These are phyloP conservation scores for Candida stauntonica DNA, from an alignment of 805 yeast species.

Conservation along the genomic window DNA sequence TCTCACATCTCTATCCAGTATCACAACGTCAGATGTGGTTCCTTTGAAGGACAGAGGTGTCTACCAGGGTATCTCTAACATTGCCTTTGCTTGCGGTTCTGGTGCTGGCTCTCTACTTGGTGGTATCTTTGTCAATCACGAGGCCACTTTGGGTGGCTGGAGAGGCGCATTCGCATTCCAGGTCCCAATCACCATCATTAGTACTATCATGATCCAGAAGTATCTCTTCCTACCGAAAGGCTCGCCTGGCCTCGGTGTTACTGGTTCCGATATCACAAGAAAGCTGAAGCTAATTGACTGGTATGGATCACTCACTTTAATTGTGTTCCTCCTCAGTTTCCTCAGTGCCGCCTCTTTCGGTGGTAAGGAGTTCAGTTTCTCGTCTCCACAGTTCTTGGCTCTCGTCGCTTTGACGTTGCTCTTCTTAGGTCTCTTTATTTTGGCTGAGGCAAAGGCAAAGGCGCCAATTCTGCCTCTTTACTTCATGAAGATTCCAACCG, in stretches of 20 bases:
- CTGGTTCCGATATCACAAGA: slow-evolving; percentile 36
- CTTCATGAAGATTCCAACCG: slow-evolving; percentile 52
- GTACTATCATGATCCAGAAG: slow-evolving; percentile 37
- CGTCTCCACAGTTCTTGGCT: slow-evolving; percentile 31
- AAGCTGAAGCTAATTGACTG: slow-evolving; percentile 56
- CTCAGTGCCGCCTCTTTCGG: slow-evolving; percentile 51
- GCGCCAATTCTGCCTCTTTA: slow-evolving; percentile 63
- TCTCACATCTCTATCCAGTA: slow-evolving; percentile 64
- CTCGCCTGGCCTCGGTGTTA: slow-evolving; percentile 49
- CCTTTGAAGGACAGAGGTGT: slow-evolving; percentile 74
- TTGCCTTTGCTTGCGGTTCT: slow-evolving; percentile 73
- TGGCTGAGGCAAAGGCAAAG: slow-evolving; percentile 37
- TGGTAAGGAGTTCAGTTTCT: slow-evolving; percentile 42
- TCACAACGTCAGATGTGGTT: slow-evolving; percentile 73
- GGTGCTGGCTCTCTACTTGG: slow-evolving; percentile 66
- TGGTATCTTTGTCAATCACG: slow-evolving; percentile 44
- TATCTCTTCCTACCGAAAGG: slow-evolving; percentile 41
- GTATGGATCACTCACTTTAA: slow-evolving; percentile 43
- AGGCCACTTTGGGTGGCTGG: slow-evolving; percentile 38
- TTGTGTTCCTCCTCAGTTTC: slow-evolving; percentile 39
- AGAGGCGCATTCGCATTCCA: slow-evolving; percentile 49
- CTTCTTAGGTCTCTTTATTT: slow-evolving; percentile 39
- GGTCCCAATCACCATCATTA: slow-evolving; percentile 45
- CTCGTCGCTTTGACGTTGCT: slow-evolving; percentile 31
- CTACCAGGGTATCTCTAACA: slow-evolving; percentile 78